A percentile compares a stretch with the other conserved stretches of the same genome.
Evolutionary conservation across 768 basidiomycete genomes (phyloP).

Genomic region (Suillus alpinus): DNA sequence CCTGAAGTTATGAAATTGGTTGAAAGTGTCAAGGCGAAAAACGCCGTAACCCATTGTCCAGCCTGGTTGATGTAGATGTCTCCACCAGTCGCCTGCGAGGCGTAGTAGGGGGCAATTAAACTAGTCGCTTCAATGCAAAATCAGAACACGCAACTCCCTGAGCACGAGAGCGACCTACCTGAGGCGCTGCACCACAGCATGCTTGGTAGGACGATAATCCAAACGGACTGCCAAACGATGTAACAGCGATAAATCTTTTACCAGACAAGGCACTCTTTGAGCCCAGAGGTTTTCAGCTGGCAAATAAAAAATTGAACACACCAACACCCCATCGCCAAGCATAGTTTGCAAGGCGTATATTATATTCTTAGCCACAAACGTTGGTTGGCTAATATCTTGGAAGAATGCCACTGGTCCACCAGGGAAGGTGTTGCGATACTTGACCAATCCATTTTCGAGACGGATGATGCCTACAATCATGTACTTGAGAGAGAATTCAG

Average conservation of each 20-base stretch:
- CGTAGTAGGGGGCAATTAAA: conserved; percentile 1
- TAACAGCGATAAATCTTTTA: too few species aligned
- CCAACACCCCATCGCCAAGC: conserved; percentile 7
- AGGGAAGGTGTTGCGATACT: conserved; percentile 14
- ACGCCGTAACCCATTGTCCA: conserved; percentile 7
- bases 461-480: conserved; percentile 14
- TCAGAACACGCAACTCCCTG: background rate
- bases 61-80: background rate
- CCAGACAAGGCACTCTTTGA: background rate
- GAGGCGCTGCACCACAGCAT: too few species aligned
- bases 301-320: background rate
- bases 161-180: background rate
- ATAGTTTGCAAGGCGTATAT: conserved; percentile 14
- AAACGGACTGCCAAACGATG: too few species aligned
- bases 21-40: conserved; percentile 3
- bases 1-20: conserved; percentile 6
- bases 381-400: conserved; percentile 15
- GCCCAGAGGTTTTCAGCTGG: background rate
- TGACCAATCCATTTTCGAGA: conserved; percentile 17
- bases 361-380: conserved; percentile 23
- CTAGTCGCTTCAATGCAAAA: background rate
- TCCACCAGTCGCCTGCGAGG: background rate
- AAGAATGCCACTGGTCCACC: conserved; percentile 25
- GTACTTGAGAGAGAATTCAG: conserved; percentile 4
- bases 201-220: too few species aligned